Evolutionary conservation across 2,329 filamentous ascomycete genomes (phyloP), one percentile per base, ranked within the genome.

Genomic region (Magnaporthiopsis rhizophila): DNA sequence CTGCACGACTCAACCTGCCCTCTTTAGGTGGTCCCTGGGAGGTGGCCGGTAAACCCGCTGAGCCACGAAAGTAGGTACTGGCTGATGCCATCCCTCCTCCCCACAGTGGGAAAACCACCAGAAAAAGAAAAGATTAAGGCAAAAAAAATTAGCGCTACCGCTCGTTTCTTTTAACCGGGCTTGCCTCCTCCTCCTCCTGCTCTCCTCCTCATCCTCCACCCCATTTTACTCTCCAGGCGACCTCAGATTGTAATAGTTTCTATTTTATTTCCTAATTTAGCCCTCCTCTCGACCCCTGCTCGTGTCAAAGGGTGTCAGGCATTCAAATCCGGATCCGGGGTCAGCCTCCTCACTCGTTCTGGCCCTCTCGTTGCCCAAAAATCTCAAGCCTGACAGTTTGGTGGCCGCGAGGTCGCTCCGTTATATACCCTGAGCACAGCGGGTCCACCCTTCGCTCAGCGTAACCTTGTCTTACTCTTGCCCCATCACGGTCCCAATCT

Each of bases 91-190:
- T 53, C 45, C 45, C 45, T 21, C 21, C 45, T 53, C 45, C n/a
- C 45, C 45, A 53, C 45, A 8, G 21, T 53, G n/a, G 45, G 8
- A 53, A 21, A 7, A 53, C n/a, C 38, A 45, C 6, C 30, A 30
- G 4, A 15, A 45, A 15, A 38, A 13, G 6, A 28, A 58, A 60
- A 60, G 9, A n/a, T 21, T 59, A 36, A 62, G 45, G 36, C 61
- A 58, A 57, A 53, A 57, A 53, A 36, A 58, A 58, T 62, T 58
- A 58, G 61, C 53, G 61, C 58, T 7, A 12, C 53, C 58, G 30
- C 61, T 57, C 61, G 24, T 62, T 53, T 53, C 45, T 53, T 63
- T 63, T 63, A 63, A 59, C 62, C 62, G 34, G 57, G 58, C 53
- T 59, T 21, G n/a, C 50, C 26, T 63, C 45, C 26, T 61, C 59